Conservation (phyloP, 768 basidiomycete species). For the Amanita pallidorosea region DNA sequence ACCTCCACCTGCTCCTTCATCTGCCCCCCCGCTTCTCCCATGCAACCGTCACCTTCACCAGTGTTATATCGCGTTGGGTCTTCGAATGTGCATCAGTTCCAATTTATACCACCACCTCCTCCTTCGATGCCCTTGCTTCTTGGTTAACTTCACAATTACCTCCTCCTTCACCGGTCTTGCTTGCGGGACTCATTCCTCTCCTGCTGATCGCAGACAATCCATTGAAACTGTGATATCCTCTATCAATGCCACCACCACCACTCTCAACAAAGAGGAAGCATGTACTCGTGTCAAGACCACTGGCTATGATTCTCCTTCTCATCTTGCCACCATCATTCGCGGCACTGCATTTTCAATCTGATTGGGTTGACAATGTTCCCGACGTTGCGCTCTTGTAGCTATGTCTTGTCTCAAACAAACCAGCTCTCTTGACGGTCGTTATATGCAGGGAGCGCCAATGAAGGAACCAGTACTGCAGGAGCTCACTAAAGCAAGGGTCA, state of each 20-base stretch:
- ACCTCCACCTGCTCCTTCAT: constrained; percentile 21
- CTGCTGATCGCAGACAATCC: constrained; percentile 56
- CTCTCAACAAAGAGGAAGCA: constrained; percentile 22
- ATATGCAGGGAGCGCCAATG: constrained; percentile 22
- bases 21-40: constrained; percentile 15
- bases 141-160: constrained; percentile 26
- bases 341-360: too few relatives aligned
- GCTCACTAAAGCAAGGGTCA: constrained; percentile 20
- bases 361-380: too few relatives aligned
- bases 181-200: constrained; percentile 39
- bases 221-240: constrained; percentile 61
- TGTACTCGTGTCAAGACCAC: constrained; percentile 57
- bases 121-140: constrained; percentile 16
- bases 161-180: constrained; percentile 31
- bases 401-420: too few relatives aligned
- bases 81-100: constrained; percentile 39
- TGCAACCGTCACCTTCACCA: constrained; percentile 12
- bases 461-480: constrained; percentile 22
- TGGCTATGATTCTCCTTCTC: constrained; percentile 12
- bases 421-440: not conserved
- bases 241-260: constrained; percentile 20
- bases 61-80: constrained; percentile 49
- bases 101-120: constrained; percentile 52
- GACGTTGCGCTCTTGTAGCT: too few relatives aligned
- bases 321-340: too few relatives aligned